Conservation (phyloP, 768 basidiomycete genomes). For the Amanita polypyramis region DNA sequence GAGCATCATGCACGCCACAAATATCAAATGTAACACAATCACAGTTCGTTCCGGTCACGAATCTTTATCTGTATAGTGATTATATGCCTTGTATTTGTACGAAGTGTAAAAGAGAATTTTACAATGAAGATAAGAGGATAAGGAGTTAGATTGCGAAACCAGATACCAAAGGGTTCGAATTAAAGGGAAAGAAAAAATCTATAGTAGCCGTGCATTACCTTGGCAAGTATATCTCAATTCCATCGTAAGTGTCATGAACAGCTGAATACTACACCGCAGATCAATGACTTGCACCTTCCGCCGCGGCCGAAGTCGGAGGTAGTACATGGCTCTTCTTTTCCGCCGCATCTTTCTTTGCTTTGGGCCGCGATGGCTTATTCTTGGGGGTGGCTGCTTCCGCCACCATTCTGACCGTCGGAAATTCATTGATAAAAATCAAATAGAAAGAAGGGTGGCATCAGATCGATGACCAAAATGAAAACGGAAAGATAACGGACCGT, state of each 20-base stretch:
- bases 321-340: slow-evolving; percentile 16
- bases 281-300: background rate
- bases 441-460: slow-evolving; percentile 1
- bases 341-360: slow-evolving; percentile 40
- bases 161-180: background rate
- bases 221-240: background rate
- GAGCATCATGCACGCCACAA: background rate
- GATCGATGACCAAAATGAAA: background rate
- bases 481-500: slow-evolving; percentile 38
- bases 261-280: background rate
- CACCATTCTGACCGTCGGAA: slow-evolving; percentile 51
- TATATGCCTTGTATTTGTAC: slow-evolving; percentile 7
- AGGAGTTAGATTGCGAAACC: background rate
- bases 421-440: background rate
- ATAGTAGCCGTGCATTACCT: background rate
- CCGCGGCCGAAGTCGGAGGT: background rate
- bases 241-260: background rate
- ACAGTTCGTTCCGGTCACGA: background rate
- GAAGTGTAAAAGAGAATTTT: background rate
- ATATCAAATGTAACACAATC: background rate
- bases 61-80: background rate
- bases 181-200: background rate
- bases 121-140: slow-evolving; percentile 1
- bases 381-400: slow-evolving; percentile 77
- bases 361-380: slow-evolving; percentile 54